Evolutionary conservation across 352 stramenopile species (phyloP), one percentile per base, ranked within the genome.

Genomic region (Globisporangium nodosum): DNA sequence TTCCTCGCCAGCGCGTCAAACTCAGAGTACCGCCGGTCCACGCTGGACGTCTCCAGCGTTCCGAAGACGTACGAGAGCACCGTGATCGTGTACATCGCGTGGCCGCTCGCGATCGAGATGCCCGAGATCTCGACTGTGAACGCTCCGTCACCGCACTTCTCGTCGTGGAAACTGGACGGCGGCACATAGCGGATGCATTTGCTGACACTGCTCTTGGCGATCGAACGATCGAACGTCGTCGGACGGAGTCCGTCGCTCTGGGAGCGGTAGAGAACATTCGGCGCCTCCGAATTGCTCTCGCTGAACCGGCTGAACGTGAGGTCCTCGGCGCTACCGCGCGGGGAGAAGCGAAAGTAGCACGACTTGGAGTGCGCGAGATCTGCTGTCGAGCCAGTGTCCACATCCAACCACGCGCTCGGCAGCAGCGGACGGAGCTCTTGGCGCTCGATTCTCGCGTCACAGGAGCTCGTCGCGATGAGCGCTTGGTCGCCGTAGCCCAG

Each of bases 101-200:
- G 60, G 0, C 65, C 74, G 27, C 80, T 69, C 2, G 69, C 52
- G 35, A 88, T 63, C 2, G 76, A 63, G 13, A 91, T 71, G 18
- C 74, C 70, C 2, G 78, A 78, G 42, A 91, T 78, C 57, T 91
- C 79, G 18, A 90, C 74, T 0, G 84, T 91, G 58, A 93, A 93
- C 3, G 69, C 70, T 9, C 80, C 78, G 5, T 82, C 70, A 0
- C 52, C 69, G n/a, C 61, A 66, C n/a, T 66, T 66, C 7, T 86
- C 67, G 4, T 71, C 39, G 20, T 69, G 37, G 81, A 83, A 93
- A 27, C 65, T 73, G 11, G 57, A 64, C 0, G 84, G 79, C 39
- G 73, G 63, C 16, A 93, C 53, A 51, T 80, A 93, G 24, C 68
- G 74, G 20, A 82, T 87, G 55, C 84, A 93, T 58, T 81, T 59